Conservation (phyloP, 768 basidiomycete genomes). For the Leccinellum albellum region DNA sequence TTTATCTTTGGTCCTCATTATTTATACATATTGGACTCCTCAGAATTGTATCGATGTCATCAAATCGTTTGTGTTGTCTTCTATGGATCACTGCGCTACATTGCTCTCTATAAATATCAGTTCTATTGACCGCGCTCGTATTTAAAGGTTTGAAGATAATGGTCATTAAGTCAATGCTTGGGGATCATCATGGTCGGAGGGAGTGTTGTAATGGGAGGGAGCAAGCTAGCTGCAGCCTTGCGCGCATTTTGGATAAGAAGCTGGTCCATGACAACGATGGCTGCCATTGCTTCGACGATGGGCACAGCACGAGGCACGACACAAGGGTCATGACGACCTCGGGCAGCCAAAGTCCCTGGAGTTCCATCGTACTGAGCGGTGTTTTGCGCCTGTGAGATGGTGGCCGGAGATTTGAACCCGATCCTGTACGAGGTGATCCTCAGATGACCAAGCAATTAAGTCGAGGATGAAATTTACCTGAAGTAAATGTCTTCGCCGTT, state of each 20-base stretch:
- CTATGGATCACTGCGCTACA: conserved; percentile 3
- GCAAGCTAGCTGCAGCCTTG: conserved; percentile 62
- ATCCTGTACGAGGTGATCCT: conserved; percentile 49
- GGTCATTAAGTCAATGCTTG: conserved; percentile 14
- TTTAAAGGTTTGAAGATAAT: not conserved
- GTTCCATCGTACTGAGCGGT: conserved; percentile 95
- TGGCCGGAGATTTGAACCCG: conserved; percentile 98
- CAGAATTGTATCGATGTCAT: not conserved
- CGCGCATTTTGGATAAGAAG: conserved; percentile 88
- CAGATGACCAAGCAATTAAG: conserved; percentile 1
- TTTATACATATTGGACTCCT: not conserved
- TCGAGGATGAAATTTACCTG: conserved; percentile 48
- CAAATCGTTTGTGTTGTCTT: conserved; percentile 14
- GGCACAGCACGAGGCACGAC: conserved; percentile 96
- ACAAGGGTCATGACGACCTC: conserved; percentile 95
- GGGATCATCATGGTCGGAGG: conserved; percentile 90
- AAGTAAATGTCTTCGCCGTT: conserved; percentile 99
- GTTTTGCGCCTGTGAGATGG: conserved; percentile 86
- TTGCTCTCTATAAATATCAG: not conserved
- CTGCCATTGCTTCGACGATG: conserved; percentile 98
- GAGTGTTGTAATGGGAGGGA: conserved; percentile 85
- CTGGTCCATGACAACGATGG: conserved; percentile 91
- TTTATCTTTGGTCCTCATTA: not conserved
- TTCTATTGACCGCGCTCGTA: not conserved
- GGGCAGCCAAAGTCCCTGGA: conserved; percentile 79